phyloP scores from a whole-genome alignment of 1,284 basidiomycete genomes.

The Rhodotorula sp. region DNA sequence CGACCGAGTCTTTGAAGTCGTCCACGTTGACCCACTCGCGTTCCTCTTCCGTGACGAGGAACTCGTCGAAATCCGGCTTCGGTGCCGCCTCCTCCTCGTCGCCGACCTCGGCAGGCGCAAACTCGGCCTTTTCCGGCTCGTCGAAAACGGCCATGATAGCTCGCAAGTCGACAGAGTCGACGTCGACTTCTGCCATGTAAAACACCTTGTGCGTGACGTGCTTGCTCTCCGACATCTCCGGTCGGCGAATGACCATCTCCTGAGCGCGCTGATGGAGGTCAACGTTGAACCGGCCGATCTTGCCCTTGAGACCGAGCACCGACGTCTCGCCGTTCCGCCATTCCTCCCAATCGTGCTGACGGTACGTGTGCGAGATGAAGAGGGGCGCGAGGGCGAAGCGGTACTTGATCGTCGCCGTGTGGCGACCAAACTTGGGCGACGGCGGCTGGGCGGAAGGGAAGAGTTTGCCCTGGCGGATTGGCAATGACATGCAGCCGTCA shows the following conservation, averaged over 20 bases:
- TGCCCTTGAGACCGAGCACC: slow-evolving; percentile 78
- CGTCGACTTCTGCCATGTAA: slow-evolving; percentile 84
- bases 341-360: slow-evolving; percentile 70
- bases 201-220: slow-evolving; percentile 77
- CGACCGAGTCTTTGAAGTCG: slow-evolving; percentile 81
- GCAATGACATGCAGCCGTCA: slow-evolving; percentile 73
- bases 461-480: slow-evolving; percentile 80
- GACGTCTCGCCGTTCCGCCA: slow-evolving; percentile 77
- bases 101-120: slow-evolving; percentile 41
- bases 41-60: background rate
- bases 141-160: slow-evolving; percentile 74
- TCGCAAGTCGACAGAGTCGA: slow-evolving; percentile 75
- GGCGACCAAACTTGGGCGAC: slow-evolving; percentile 85
- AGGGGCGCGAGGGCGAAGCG: slow-evolving; percentile 74
- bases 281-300: slow-evolving; percentile 75
- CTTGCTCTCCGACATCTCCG: slow-evolving; percentile 53
- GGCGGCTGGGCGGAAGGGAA: slow-evolving; percentile 70
- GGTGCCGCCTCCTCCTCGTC: slow-evolving; percentile 27
- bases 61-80: slow-evolving; percentile 25
- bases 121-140: slow-evolving; percentile 61
- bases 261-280: slow-evolving; percentile 93
- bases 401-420: slow-evolving; percentile 91
- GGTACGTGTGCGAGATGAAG: slow-evolving; percentile 84
- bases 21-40: slow-evolving; percentile 70
- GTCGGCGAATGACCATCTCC: slow-evolving; percentile 54